These are phyloP conservation scores for Acer negundo DNA, from an alignment of 345 rosid genomes.

Conservation along the genomic window DNA sequence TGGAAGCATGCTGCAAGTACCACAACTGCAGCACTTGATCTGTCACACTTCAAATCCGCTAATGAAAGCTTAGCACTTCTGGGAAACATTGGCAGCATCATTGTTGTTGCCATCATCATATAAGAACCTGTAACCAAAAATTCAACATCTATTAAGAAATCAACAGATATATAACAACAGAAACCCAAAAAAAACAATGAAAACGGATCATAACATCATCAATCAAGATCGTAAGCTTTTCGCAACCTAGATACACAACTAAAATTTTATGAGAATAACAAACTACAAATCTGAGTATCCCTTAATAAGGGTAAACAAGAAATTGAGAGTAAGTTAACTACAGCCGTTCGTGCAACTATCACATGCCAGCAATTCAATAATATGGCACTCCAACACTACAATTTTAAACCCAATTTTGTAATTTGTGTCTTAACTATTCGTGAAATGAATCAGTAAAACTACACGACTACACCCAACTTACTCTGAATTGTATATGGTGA, in stretches of 20 bases:
- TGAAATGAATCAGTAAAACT: background rate
- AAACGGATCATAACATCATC: background rate
- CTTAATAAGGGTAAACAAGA: background rate
- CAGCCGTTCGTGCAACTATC: background rate
- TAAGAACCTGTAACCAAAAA: conserved; percentile 24
- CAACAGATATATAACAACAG: background rate
- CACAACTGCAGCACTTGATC: conserved; percentile 31
- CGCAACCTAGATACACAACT: background rate
- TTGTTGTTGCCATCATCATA: conserved; percentile 42
- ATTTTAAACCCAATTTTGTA: too few relatives aligned
- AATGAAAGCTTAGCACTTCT: conserved; percentile 20
- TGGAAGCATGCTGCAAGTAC: conserved; percentile 26
- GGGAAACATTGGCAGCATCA: conserved; percentile 31
- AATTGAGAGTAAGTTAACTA: background rate
- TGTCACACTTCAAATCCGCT: conserved; percentile 25
- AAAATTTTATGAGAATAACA: background rate
- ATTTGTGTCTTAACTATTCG: too few relatives aligned
- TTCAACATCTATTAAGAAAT: conserved; percentile 6
- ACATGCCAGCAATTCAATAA: background rate
- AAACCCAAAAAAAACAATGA: background rate
- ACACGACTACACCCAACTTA: background rate
- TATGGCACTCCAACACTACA: background rate
- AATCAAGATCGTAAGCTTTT: background rate
- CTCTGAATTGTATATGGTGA: background rate
- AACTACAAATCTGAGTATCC: background rate